Conservation (phyloP, 2,329 filamentous ascomycete species). For the Cercospora sp. region DNA sequence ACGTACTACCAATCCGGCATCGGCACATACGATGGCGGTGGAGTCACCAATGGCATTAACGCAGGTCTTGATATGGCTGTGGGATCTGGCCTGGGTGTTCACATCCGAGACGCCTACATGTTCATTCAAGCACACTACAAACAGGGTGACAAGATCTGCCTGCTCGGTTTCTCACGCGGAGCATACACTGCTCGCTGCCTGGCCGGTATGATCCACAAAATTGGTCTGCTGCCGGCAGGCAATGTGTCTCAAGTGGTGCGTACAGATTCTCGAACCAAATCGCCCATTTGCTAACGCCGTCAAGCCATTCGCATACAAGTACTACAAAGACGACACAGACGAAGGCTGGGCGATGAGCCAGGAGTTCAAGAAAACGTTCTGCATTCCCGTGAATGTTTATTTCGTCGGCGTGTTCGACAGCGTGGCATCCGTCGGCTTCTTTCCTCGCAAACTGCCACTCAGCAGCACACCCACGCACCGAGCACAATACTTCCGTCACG, state of each 20-base stretch:
- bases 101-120: constrained; percentile 46
- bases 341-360: constrained; percentile 45
- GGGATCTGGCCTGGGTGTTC: constrained; percentile 45
- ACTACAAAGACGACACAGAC: constrained; percentile 46
- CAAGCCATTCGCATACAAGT: constrained; percentile 45
- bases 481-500: constrained; percentile 45
- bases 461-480: constrained; percentile 43
- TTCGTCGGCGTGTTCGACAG: constrained; percentile 50
- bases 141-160: constrained; percentile 25
- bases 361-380: constrained; percentile 50
- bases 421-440: constrained; percentile 46
- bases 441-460: constrained; percentile 43
- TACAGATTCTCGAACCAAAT: background rate
- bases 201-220: constrained; percentile 48
- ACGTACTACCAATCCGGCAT: constrained; percentile 50
- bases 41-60: constrained; percentile 42
- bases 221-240: constrained; percentile 40
- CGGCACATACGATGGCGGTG: constrained; percentile 47
- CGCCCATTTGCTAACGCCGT: background rate
- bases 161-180: constrained; percentile 27
- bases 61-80: constrained; percentile 48
- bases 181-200: constrained; percentile 55
- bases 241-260: constrained; percentile 40
- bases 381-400: constrained; percentile 45
- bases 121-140: constrained; percentile 40